Base-by-base conservation (phyloP, 805 yeast species). In the Cyberlindnera maritima region DNA sequence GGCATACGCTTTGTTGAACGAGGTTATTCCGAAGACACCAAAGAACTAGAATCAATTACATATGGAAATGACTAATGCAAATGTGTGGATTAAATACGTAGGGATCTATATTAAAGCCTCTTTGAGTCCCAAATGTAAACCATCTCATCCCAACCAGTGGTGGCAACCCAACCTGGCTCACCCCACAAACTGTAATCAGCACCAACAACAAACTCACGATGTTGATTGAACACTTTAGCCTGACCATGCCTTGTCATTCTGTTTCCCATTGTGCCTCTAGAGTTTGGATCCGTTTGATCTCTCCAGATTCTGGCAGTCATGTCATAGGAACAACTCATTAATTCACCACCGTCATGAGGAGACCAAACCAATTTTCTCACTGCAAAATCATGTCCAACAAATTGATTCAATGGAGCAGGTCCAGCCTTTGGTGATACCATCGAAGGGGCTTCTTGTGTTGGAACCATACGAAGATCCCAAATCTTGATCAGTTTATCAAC, bases 141-240 rank as follows among this genome's bases (percentile, higher is more conserved):
- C 85, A 88, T 89, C 61, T 92, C 96, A 69, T 92, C 99, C 96
- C 97, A 92, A 2, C 96, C 97, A 0, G 91, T 84, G 14, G 96
- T 83, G 10, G 94, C 96, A 15, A 85, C 90, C 90, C 94, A 91
- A 1, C 97, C 97, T 1, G 94, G 95, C 56, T 82, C 83, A 3
- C 98, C 99, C 97, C 97, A 92, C 43, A 94, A 66, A 54, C 96
- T 85, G 87, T 96, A 94, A 69, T 94, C 98, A 53, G 91, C 85
- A 15, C 95, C 97, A 56, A 87, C 80, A 1, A 86, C 97, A 68
- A 92, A 92, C 70, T 92, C 99, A 25, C 80, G 75, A 68, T 94
- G 98, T 44, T 66, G 68, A 19, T 76, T 72, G 71, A 89, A 88
- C 15, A 76, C 75, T 32, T 73, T 66, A 32, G 83, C 71, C 0